Conservation (phyloP, 306 rosid genomes). For the Fagus sylvatica region DNA sequence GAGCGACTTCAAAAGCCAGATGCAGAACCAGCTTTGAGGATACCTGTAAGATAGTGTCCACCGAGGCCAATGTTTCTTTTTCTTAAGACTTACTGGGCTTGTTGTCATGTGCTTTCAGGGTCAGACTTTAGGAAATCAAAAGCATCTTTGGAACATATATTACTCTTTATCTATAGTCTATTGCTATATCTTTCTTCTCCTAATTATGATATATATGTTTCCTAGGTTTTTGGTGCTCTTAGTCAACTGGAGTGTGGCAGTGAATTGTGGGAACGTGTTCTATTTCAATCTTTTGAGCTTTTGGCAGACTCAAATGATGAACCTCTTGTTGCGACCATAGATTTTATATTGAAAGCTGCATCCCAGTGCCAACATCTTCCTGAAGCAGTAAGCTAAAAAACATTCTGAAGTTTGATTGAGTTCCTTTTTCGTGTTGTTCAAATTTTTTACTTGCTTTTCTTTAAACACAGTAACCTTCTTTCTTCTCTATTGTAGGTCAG, state of each 20-base stretch:
- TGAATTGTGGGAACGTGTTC: constrained; percentile 93
- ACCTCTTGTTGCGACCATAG: constrained; percentile 75
- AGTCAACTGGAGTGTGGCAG: constrained; percentile 90
- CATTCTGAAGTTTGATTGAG: constrained; percentile 22
- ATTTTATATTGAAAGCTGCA: constrained; percentile 91
- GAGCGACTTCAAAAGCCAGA: constrained; percentile 90
- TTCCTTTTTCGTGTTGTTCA: constrained; percentile 20
- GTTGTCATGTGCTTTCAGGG: constrained; percentile 8
- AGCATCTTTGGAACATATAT: neutral
- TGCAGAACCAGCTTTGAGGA: constrained; percentile 81
- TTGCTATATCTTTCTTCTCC: constrained; percentile 25
- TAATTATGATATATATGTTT: constrained; percentile 25
- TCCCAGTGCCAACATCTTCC: constrained; percentile 98
- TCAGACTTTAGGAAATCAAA: neutral
- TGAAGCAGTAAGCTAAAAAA: constrained; percentile 76
- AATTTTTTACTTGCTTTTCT: constrained; percentile 15
- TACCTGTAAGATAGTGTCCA: constrained; percentile 66
- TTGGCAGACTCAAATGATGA: constrained; percentile 85
- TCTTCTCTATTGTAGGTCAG: constrained; percentile 62
- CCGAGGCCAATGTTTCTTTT: constrained; percentile 13
- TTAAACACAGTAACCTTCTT: constrained; percentile 32
- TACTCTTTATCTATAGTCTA: constrained; percentile 3
- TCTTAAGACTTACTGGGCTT: constrained; percentile 20
- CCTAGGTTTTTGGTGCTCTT: constrained; percentile 87
- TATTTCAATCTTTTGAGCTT: constrained; percentile 79